Percentiles rank a stretch among this genome's conserved stretches.
Evolutionary conservation across 352 stramenopile species (phyloP).

Genomic region (Globisporangium spinosum): DNA sequence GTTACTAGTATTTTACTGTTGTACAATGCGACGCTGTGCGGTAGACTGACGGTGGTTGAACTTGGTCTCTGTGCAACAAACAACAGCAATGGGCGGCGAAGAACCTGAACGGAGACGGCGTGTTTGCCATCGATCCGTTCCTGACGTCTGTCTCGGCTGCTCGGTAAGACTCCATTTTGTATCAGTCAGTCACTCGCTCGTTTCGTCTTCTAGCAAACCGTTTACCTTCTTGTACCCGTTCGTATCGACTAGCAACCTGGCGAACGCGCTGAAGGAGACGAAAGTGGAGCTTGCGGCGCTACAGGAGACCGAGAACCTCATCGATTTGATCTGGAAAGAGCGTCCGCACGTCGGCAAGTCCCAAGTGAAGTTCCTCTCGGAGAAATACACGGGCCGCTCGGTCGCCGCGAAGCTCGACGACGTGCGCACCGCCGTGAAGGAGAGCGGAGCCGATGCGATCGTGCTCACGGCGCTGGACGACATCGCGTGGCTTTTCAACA

Average conservation of each 20-base stretch:
- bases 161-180: conserved; percentile 28
- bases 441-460: conserved; percentile 89
- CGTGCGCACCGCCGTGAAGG: conserved; percentile 77
- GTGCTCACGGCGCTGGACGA: conserved; percentile 97
- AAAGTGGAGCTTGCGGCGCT: conserved; percentile 68
- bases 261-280: conserved; percentile 61
- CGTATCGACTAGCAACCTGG: conserved; percentile 41
- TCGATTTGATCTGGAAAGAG: conserved; percentile 94
- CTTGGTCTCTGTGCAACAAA: neutral
- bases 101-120: conserved; percentile 52
- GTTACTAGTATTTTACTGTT: neutral
- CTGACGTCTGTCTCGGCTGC: conserved; percentile 89
- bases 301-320: conserved; percentile 88
- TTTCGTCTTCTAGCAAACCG: neutral
- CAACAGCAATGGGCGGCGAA: conserved; percentile 63
- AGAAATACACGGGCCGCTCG: conserved; percentile 91
- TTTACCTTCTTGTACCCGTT: neutral
- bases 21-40: neutral
- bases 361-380: conserved; percentile 89
- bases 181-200: neutral
- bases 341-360: conserved; percentile 68
- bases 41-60: neutral
- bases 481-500: conserved; percentile 97
- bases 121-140: conserved; percentile 94
- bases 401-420: conserved; percentile 89